Base-by-base conservation (phyloP, 805 yeast genomes). In the Kregervanrija fluxuum region DNA sequence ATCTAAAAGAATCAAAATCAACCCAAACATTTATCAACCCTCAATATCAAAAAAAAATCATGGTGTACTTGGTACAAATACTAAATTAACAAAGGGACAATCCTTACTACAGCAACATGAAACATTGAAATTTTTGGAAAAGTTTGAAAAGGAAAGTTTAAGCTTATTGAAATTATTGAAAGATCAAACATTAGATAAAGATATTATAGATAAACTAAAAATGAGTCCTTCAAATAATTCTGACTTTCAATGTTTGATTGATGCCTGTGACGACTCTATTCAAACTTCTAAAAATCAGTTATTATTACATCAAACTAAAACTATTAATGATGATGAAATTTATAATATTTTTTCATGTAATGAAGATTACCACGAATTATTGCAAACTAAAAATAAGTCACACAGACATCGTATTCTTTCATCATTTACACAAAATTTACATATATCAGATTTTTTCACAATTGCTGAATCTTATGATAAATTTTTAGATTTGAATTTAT, bases 101-200 rank as follows among this genome's bases (percentile, higher is more conserved):
- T 66, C 79, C 0, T 50, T 77, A 1, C 47, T 77, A 15, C 90
- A 82, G 52, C 80, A 81, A 53, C 86, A 82, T 60, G 96, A 89
- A 57, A 69, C 85, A 8, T 65, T 66, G 14, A 50, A 59, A 36
- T 75, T 89, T 42, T 52, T 74, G 4, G 64, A 69, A 8, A 72
- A 76, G 42, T 79, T 75, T 53, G 14, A 61, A 60, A 35, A 60
- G 52, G 37, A 68, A 41, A 16, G 60, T 41, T 51, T 64, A 14
- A 42, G 48, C 4, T 48, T 56, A 16, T 33, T 67, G 5, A 52
- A 54, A 4, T 31, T 39, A 3, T n/a, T 49, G 11, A n/a, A 28
- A 16, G 42, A 42, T 34, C 43, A 40, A 6, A 43, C 30, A n/a
- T 11, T 37, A 3, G 11, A 13, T 2, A 35, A 41, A 17, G 14